These are phyloP conservation scores for Skeletonema tropicum DNA, from an alignment of 108 stramenopile species.

Conservation along the genomic window DNA sequence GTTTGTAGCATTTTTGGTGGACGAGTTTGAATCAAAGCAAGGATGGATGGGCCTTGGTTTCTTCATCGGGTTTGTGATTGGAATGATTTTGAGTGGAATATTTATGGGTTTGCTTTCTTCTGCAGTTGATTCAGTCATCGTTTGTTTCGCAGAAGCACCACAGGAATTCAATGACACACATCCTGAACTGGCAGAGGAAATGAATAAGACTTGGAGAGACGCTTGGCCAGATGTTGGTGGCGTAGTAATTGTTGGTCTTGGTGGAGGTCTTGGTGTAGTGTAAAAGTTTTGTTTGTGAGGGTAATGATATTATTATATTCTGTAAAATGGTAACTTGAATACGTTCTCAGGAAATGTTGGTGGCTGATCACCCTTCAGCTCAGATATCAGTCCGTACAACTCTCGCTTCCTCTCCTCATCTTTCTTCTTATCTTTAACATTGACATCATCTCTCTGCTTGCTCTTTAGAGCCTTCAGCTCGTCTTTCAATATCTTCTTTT, in stretches of 20 bases:
- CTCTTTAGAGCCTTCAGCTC: slow-evolving; percentile 29
- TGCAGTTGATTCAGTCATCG: slow-evolving; percentile 77
- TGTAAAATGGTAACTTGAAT: slow-evolving; percentile 32
- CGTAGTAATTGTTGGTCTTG: slow-evolving; percentile 23
- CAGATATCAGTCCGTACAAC: slow-evolving; percentile 10
- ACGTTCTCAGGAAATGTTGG: slow-evolving; percentile 27
- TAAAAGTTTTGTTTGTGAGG: slow-evolving; percentile 5
- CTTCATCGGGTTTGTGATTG: slow-evolving; percentile 43
- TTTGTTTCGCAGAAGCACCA: slow-evolving; percentile 80
- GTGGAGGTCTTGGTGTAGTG: slow-evolving; percentile 30
- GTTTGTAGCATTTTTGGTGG: slow-evolving; percentile 26
- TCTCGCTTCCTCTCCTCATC: slow-evolving; percentile 17
- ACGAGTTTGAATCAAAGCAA: slow-evolving; percentile 28
- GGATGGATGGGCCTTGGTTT: slow-evolving; percentile 33
- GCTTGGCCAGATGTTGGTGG: slow-evolving; percentile 29
- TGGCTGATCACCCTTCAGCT: slow-evolving; percentile 28
- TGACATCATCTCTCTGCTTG: slow-evolving; percentile 1
- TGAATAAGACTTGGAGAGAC: slow-evolving; percentile 37
- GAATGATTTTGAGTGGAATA: slow-evolving; percentile 38
- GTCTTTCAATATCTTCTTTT: slow-evolving; percentile 35
- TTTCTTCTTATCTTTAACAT: neutral
- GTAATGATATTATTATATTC: neutral
- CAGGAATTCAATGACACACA: slow-evolving; percentile 38
- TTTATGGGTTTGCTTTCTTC: slow-evolving; percentile 56
- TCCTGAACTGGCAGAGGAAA: slow-evolving; percentile 36